These are phyloP conservation scores for Talaromyces piceae DNA, from an alignment of 2,329 filamentous ascomycete species.

Conservation along the genomic window DNA sequence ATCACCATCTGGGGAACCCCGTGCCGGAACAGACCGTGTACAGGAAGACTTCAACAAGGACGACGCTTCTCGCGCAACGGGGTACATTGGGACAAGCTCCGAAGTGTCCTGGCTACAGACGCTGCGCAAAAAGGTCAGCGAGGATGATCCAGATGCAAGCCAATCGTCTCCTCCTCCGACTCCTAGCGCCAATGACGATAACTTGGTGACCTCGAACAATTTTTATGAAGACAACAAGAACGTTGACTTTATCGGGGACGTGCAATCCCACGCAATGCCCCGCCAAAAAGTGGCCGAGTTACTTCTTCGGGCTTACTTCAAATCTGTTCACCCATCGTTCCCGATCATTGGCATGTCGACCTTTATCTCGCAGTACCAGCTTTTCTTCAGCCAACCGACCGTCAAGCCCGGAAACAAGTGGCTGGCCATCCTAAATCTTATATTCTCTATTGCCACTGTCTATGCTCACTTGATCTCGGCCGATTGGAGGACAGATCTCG, in stretches of 20 bases:
- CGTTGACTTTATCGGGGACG: slow-evolving; percentile 26
- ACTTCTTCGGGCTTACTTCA: slow-evolving; percentile 35
- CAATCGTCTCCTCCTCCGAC: slow-evolving; percentile 23
- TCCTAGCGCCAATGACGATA: slow-evolving; percentile 18
- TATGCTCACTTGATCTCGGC: slow-evolving; percentile 32
- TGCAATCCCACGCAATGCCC: slow-evolving; percentile 32
- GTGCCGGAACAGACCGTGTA: slow-evolving; percentile 32
- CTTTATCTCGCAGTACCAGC: slow-evolving; percentile 36
- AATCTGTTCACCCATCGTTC: slow-evolving; percentile 38
- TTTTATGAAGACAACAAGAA: slow-evolving; percentile 37
- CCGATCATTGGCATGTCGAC: slow-evolving; percentile 36
- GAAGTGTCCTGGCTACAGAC: slow-evolving; percentile 40
- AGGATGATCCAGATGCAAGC: slow-evolving; percentile 19
- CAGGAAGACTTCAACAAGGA: slow-evolving; percentile 38
- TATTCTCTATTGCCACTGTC: slow-evolving; percentile 37
- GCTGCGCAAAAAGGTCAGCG: slow-evolving; percentile 27
- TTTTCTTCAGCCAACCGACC: slow-evolving; percentile 27
- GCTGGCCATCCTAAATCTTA: slow-evolving; percentile 39
- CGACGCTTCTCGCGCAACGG: slow-evolving; percentile 30
- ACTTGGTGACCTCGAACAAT: slow-evolving; percentile 23
- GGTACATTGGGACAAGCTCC: slow-evolving; percentile 39
- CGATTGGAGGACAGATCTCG: slow-evolving; percentile 29
- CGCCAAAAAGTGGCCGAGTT: slow-evolving; percentile 29
- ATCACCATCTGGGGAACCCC: slow-evolving; percentile 24
- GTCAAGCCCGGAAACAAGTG: slow-evolving; percentile 33